Conservation (phyloP, 805 yeast species). For the Monosporozyma solicola region DNA sequence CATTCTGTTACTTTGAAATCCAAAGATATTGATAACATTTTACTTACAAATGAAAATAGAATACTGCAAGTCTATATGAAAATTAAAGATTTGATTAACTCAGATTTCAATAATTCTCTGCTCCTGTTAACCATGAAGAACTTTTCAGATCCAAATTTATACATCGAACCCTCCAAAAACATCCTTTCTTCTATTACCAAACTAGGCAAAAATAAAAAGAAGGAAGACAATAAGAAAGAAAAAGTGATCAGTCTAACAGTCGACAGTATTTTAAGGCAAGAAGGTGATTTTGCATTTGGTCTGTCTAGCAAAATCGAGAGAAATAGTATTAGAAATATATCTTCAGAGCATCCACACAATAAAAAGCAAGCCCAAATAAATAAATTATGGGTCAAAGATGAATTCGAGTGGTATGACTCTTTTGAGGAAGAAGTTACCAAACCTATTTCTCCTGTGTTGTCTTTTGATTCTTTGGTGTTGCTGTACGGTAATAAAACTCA, state of each 20-base stretch:
- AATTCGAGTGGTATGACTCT: constrained; percentile 29
- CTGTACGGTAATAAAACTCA: constrained; percentile 19
- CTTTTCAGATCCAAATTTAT: constrained; percentile 39
- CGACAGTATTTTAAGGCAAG: constrained; percentile 17
- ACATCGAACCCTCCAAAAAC: constrained; percentile 14
- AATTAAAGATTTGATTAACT: constrained; percentile 26
- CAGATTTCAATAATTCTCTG: constrained; percentile 35
- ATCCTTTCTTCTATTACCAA: constrained; percentile 8
- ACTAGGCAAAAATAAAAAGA: constrained; percentile 12
- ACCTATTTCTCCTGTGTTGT: constrained; percentile 35
- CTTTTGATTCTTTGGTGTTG: constrained; percentile 35
- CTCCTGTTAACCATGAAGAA: constrained; percentile 33
- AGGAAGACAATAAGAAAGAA: constrained; percentile 12
- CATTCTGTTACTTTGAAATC: constrained; percentile 23
- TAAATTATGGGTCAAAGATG: constrained; percentile 17
- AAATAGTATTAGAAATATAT: constrained; percentile 30
- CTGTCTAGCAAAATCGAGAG: constrained; percentile 40
- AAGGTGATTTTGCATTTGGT: constrained; percentile 43
- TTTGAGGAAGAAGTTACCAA: constrained; percentile 28
- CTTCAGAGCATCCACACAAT: constrained; percentile 18
- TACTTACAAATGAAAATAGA: constrained; percentile 35
- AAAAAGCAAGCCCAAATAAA: constrained; percentile 19
- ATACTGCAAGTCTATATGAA: constrained; percentile 38
- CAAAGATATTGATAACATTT: constrained; percentile 22
- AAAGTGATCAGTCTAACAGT: constrained; percentile 13